Base-by-base conservation (phyloP, 495 filamentous ascomycete genomes). In the Penicillium arizonense region DNA sequence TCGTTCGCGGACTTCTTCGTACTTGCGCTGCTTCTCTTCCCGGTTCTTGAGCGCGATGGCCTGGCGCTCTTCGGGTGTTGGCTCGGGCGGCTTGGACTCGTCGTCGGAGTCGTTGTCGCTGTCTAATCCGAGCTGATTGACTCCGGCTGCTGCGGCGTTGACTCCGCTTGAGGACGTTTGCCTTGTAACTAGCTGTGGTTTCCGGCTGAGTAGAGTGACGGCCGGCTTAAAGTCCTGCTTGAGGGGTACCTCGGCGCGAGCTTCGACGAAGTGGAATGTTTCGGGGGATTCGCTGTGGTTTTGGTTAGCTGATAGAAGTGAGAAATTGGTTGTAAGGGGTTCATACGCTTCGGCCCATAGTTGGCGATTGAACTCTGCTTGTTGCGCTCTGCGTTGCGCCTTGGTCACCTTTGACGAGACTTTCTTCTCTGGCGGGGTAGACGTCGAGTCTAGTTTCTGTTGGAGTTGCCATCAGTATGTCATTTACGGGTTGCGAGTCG, bases 21-120 rank as follows among this genome's bases (percentile, higher is more conserved):
- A 96, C 43, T 86, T 88, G 43, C 84, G 84, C 72, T 93, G 86
- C 75, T 91, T 96, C 70, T 96, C 91, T 60, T 95, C 91, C 4
- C 81, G 77, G 57, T 95, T 89, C 45, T 80, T 77, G 69, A 89
- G 78, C 33, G 90, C 85, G 54, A 86, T 85, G 11, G 82, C 76
- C 47, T 85, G 80, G 30, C 88, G 81, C 71, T 96, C 87, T 49
- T 90, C 88, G 5, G 80, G 71, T 0, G 82, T 87, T 20, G 85
- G 79, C 50, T 82, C 76, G n/a, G 66, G 65, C 24, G 75, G 69
- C 47, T 78, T 82, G 40, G 69, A 71, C 11, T 83, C 81, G 5
- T 90, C 87, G 14, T 91, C 88, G 41, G 82, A 82, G 42, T 81
- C 79, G 46, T 87, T 84, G 4, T 88, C 85, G 16, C 77, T 76